Conservation (phyloP, 805 yeast genomes). For the Yarrowia sp. region DNA sequence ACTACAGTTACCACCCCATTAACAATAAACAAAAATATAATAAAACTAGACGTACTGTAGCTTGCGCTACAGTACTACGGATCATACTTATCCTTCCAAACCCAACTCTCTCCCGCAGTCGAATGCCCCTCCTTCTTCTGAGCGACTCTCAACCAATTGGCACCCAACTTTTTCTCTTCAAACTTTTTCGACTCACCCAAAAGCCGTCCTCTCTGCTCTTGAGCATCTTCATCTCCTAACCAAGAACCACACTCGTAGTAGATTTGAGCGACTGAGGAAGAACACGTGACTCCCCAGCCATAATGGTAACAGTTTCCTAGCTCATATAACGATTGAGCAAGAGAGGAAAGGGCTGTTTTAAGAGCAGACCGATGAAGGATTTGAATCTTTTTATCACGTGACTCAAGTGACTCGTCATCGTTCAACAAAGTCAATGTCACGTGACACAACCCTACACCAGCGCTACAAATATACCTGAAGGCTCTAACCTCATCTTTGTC, state of each 20-base stretch:
- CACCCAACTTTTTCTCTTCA: constrained; percentile 2
- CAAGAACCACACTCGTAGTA: constrained; percentile 17
- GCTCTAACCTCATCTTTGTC: background rate
- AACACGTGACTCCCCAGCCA: constrained; percentile 8
- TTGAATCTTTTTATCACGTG: background rate
- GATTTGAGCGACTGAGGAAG: background rate
- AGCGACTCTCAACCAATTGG: constrained; percentile 17
- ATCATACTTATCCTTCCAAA: constrained; percentile 23
- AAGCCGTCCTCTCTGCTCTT: constrained; percentile 19
- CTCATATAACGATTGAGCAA: constrained; percentile 9
- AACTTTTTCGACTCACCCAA: constrained; percentile 7
- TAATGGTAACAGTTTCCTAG: constrained; percentile 13
- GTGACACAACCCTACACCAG: background rate
- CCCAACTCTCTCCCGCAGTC: constrained; percentile 22
- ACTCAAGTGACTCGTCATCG: background rate
- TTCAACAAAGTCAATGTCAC: background rate
- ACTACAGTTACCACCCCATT: too few relatives aligned
- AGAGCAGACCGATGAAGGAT: background rate
- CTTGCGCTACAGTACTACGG: too few relatives aligned
- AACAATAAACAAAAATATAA: too few relatives aligned
- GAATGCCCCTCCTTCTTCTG: constrained; percentile 13
- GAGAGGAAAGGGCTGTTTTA: background rate
- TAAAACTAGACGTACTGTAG: too few relatives aligned
- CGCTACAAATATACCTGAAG: background rate
- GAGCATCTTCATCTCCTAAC: constrained; percentile 22